A percentile compares a stretch with the other conserved stretches of the same genome.
phyloP scores from a whole-genome alignment of 2,329 filamentous ascomycete species.

The Xylariaceae sp. region DNA sequence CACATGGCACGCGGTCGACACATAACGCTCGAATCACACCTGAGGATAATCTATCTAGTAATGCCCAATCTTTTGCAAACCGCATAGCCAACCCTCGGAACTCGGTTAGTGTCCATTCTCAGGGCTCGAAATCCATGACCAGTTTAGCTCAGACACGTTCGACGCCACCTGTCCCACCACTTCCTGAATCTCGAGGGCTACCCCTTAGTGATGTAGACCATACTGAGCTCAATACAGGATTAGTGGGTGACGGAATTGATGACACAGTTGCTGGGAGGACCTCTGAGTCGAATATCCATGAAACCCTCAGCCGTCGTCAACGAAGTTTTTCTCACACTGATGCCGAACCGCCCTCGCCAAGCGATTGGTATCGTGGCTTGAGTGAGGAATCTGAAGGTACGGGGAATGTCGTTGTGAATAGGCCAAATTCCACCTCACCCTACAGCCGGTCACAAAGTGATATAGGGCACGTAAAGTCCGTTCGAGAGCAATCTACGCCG shows the following conservation, averaged over 20 bases:
- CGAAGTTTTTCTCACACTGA: conserved; percentile 53
- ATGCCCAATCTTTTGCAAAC: conserved; percentile 54
- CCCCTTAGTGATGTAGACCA: conserved; percentile 71
- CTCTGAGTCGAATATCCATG: conserved; percentile 64
- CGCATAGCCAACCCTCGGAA: conserved; percentile 50
- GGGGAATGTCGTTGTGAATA: conserved; percentile 18
- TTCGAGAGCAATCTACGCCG: conserved; percentile 30
- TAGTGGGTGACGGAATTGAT: conserved; percentile 57
- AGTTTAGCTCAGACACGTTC: conserved; percentile 35
- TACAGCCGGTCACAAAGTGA: conserved; percentile 57
- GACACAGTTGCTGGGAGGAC: conserved; percentile 52
- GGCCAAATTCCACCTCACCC: conserved; percentile 33
- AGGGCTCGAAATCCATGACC: conserved; percentile 41
- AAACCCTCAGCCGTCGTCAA: conserved; percentile 42
- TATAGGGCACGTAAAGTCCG: conserved; percentile 38
- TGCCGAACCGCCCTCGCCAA: conserved; percentile 57
- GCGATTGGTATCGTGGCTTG: conserved; percentile 39
- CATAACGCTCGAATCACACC: conserved; percentile 44
- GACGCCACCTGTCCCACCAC: conserved; percentile 23
- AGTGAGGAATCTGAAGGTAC: conserved; percentile 20
- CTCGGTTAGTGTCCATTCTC: conserved; percentile 31
- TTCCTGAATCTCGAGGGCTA: conserved; percentile 43
- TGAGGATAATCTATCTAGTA: conserved; percentile 49
- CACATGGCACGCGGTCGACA: conserved; percentile 30
- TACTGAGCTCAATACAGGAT: conserved; percentile 47